Percentiles rank a stretch among this genome's conserved stretches.
Conservation (phyloP, 768 basidiomycete species). For the Suillus subluteus region DNA sequence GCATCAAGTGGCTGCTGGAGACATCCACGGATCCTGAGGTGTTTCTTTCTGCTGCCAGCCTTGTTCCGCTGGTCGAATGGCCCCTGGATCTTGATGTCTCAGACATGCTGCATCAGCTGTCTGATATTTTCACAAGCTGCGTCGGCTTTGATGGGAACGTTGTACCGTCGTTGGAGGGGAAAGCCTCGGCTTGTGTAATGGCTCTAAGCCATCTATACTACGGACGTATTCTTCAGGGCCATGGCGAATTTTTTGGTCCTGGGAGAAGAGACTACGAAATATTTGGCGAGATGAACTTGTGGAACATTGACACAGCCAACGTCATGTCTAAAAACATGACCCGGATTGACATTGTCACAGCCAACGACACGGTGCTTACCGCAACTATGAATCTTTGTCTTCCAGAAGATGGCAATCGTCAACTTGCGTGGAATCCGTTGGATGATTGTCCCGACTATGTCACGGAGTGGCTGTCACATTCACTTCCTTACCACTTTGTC, state of each 20-base stretch:
- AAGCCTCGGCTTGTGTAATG: not conserved
- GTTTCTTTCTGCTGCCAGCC: not conserved
- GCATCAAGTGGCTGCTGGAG: slow-evolving; percentile 22
- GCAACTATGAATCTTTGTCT: not conserved
- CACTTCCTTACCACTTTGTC: not conserved
- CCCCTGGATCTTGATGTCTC: slow-evolving; percentile 3
- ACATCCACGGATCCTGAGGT: slow-evolving; percentile 21
- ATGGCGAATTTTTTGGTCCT: no score
- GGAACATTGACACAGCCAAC: not conserved
- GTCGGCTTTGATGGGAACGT: not conserved
- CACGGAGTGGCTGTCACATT: not conserved
- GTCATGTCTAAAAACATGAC: no score
- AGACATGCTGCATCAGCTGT: not conserved
- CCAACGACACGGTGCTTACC: not conserved
- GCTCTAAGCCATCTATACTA: not conserved
- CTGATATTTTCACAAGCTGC: not conserved
- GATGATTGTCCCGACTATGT: no score
- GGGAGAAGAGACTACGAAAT: no score
- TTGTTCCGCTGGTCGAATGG: slow-evolving; percentile 18
- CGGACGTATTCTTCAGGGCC: not conserved
- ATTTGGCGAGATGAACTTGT: no score
- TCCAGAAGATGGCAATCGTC: no score
- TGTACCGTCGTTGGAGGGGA: not conserved
- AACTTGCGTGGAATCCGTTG: no score
- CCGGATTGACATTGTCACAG: no score